phyloP scores from a whole-genome alignment of 1,284 basidiomycete species.

The Rhodofomes roseus region DNA sequence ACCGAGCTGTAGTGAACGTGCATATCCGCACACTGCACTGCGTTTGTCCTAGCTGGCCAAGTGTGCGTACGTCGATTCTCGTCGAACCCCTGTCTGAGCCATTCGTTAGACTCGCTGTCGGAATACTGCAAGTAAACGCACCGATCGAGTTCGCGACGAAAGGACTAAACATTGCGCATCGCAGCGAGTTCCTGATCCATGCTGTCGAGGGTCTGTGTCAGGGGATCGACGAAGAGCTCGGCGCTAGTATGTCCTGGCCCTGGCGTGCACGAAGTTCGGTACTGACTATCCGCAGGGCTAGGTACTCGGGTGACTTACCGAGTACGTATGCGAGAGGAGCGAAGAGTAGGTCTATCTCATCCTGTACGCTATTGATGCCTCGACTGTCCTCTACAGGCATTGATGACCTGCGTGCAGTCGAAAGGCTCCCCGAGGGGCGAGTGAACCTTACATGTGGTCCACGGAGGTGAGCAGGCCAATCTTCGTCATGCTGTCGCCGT shows the following conservation, averaged over 20 bases:
- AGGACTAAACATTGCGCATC: constrained; percentile 7
- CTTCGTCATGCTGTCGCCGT: background rate
- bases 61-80: too few species aligned
- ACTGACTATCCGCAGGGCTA: constrained; percentile 52
- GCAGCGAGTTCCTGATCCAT: constrained; percentile 92
- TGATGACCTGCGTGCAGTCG: constrained; percentile 81
- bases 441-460: constrained; percentile 98
- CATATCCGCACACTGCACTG: too few species aligned
- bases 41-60: too few species aligned
- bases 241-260: constrained; percentile 54
- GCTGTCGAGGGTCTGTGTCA: constrained; percentile 97
- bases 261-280: background rate
- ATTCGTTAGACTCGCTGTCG: constrained; percentile 60
- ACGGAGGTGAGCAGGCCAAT: constrained; percentile 55
- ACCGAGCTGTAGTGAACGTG: too few species aligned
- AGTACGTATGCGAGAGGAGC: constrained; percentile 98
- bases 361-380: background rate
- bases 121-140: constrained; percentile 71
- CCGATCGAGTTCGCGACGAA: background rate
- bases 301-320: constrained; percentile 89
- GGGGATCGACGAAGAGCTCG: constrained; percentile 92
- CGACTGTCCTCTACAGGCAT: constrained; percentile 51
- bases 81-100: background rate
- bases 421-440: constrained; percentile 76
- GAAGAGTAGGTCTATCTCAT: constrained; percentile 52